These are phyloP conservation scores for Inga oerstediana DNA, from an alignment of 306 rosid genomes.

Conservation along the genomic window DNA sequence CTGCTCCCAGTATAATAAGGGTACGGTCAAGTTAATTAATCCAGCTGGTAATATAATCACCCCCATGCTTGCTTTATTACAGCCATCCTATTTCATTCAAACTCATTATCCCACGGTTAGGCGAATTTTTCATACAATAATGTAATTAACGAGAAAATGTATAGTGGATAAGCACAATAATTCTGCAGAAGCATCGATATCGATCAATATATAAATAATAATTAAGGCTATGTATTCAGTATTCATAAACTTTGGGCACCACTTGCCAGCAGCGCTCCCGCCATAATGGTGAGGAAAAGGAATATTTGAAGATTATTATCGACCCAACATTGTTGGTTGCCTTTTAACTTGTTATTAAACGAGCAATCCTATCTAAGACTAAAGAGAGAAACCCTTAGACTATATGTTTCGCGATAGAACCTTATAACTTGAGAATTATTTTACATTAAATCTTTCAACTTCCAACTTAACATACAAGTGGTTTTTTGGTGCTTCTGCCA, in stretches of 20 bases:
- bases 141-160: background rate
- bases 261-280: background rate
- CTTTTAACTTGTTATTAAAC: background rate
- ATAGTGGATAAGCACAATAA: background rate
- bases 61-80: background rate
- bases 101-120: background rate
- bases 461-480: background rate
- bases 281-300: background rate
- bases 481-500: too few species aligned
- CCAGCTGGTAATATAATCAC: background rate
- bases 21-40: background rate
- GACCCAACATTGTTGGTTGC: background rate
- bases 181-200: background rate
- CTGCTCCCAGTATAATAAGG: background rate
- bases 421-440: background rate
- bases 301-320: background rate
- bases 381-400: background rate
- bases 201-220: background rate
- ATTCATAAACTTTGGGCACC: background rate
- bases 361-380: background rate
- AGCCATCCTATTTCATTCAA: background rate
- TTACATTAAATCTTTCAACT: background rate
- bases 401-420: background rate
- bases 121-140: too few species aligned
- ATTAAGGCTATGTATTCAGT: background rate